These are phyloP conservation scores for Fomitopsis palustris DNA, from an alignment of 1,284 basidiomycete species.

Conservation along the genomic window DNA sequence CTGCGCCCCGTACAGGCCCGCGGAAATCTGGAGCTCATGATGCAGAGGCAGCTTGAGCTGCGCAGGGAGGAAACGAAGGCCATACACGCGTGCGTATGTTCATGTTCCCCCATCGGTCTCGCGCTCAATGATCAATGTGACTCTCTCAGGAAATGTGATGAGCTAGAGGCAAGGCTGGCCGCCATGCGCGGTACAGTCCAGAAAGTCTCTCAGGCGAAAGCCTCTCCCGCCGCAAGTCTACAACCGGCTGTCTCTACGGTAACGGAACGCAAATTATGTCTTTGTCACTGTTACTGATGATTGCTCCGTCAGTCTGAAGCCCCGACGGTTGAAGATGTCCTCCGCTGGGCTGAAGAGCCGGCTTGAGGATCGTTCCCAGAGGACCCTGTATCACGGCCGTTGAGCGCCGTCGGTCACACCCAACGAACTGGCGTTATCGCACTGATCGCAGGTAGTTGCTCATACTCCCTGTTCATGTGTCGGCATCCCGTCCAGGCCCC, in stretches of 20 bases:
- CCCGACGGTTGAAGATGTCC: constrained; percentile 40
- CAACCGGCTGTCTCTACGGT: not conserved
- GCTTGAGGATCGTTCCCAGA: constrained; percentile 7
- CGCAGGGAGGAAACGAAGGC: constrained; percentile 62
- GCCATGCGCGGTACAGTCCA: constrained; percentile 44
- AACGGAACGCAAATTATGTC: not conserved
- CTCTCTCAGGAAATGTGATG: constrained; percentile 58
- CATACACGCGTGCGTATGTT: constrained; percentile 53
- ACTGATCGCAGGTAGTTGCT: no score
- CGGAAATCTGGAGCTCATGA: constrained; percentile 71
- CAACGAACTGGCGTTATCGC: not conserved
- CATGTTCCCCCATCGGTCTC: not conserved
- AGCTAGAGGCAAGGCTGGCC: constrained; percentile 56
- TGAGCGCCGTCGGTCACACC: not conserved
- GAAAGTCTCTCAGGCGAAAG: not conserved
- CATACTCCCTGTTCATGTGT: no score
- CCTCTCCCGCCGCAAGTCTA: not conserved
- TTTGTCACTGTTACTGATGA: not conserved
- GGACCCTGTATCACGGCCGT: not conserved
- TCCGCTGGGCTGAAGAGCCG: constrained; percentile 62
- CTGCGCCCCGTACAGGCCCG: constrained; percentile 79
- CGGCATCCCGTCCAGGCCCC: not conserved
- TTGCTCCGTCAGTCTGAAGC: constrained; percentile 5
- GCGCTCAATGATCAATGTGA: not conserved
- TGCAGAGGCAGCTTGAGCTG: constrained; percentile 67